These are phyloP conservation scores for Takakia lepidozioides DNA, from an alignment of 225 moss, liverwort and hornwort species.

Conservation along the genomic window DNA sequence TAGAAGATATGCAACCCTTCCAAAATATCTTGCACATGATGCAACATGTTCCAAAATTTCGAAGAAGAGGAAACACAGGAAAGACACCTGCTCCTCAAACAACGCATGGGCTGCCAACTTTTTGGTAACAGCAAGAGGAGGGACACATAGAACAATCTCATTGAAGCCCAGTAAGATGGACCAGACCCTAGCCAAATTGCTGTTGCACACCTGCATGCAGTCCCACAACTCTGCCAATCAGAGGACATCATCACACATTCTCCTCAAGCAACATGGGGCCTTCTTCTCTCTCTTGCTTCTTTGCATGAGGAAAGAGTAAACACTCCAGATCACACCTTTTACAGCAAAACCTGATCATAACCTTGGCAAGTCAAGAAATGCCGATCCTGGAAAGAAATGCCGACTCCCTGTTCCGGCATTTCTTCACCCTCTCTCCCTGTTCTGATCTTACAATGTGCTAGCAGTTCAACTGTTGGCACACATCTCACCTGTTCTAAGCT, in stretches of 20 bases:
- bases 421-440: not conserved
- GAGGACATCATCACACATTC: too few relatives aligned
- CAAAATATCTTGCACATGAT: too few relatives aligned
- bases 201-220: slow-evolving; percentile 79
- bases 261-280: too few relatives aligned
- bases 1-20: not conserved
- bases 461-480: too few relatives aligned
- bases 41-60: too few relatives aligned
- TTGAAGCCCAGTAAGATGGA: slow-evolving; percentile 45
- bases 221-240: too few relatives aligned
- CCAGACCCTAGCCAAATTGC: slow-evolving; percentile 77
- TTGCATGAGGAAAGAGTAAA: too few relatives aligned
- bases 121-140: slow-evolving; percentile 34
- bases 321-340: not conserved
- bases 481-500: too few relatives aligned
- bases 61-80: too few relatives aligned
- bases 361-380: not conserved
- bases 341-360: not conserved
- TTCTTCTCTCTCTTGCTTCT: too few relatives aligned
- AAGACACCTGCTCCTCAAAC: slow-evolving; percentile 41
- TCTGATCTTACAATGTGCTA: slow-evolving; percentile 1
- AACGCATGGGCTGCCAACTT: slow-evolving; percentile 24
- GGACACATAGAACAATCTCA: slow-evolving; percentile 60
- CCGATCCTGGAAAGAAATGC: not conserved
- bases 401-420: not conserved